These are phyloP conservation scores for Fusarium metavorans DNA, from an alignment of 2,329 filamentous ascomycete species.

Conservation along the genomic window DNA sequence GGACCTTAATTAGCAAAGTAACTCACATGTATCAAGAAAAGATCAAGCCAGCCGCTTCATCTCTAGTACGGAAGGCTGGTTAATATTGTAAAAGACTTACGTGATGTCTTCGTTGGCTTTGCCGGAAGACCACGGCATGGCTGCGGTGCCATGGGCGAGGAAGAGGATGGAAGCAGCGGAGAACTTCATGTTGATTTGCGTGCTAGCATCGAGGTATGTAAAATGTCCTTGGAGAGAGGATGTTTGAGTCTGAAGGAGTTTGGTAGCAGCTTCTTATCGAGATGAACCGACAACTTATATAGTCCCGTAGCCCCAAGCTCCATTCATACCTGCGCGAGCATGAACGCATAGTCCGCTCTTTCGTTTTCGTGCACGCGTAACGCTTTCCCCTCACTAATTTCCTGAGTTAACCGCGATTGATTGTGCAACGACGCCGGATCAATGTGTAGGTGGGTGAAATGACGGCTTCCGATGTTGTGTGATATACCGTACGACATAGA, in stretches of 20 bases:
- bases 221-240: not conserved
- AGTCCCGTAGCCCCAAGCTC: no score
- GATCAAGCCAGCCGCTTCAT: not conserved
- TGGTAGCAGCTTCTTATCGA: not conserved
- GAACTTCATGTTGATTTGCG: constrained; percentile 17
- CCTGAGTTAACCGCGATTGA: not conserved
- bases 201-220: not conserved
- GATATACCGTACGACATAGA: not conserved
- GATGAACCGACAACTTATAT: not conserved
- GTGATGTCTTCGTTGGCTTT: constrained; percentile 28
- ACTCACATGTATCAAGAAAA: not conserved
- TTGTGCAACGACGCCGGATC: not conserved
- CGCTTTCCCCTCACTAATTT: not conserved
- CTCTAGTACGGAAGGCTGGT: not conserved
- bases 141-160: constrained; percentile 21
- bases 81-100: not conserved
- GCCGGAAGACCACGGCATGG: constrained; percentile 31
- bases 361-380: not conserved
- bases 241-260: constrained; percentile 26
- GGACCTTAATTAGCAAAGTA: not conserved
- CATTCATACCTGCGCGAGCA: not conserved
- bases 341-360: not conserved
- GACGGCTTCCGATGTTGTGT: not conserved
- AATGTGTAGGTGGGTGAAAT: not conserved
- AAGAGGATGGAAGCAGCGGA: not conserved